Percentiles rank a stretch among this genome's conserved stretches.
Conservation (phyloP, 805 yeast genomes). For the Candida awuae region DNA sequence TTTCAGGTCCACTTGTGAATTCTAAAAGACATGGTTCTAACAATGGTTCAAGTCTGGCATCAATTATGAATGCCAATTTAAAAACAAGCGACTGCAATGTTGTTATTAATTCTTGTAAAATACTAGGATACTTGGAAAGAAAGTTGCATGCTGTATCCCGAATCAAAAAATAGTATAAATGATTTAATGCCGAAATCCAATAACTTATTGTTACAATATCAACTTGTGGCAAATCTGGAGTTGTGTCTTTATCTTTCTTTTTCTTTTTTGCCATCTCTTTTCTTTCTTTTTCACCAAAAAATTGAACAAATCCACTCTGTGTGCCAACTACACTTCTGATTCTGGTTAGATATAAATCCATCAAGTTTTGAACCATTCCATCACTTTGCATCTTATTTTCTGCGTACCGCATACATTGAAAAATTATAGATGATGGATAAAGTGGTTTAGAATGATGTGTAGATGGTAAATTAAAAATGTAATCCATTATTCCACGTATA, state of each 20-base stretch:
- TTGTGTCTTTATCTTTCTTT: slow-evolving; percentile 11
- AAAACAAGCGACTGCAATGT: slow-evolving; percentile 53
- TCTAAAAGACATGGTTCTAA: slow-evolving; percentile 64
- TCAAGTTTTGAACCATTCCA: slow-evolving; percentile 48
- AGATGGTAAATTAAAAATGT: slow-evolving; percentile 38
- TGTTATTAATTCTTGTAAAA: slow-evolving; percentile 51
- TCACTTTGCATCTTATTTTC: slow-evolving; percentile 47
- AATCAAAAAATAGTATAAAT: slow-evolving; percentile 66
- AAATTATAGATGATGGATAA: slow-evolving; percentile 62
- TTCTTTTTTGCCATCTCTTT: slow-evolving; percentile 12
- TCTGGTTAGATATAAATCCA: slow-evolving; percentile 53
- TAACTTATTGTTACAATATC: slow-evolving; percentile 71
- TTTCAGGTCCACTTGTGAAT: slow-evolving; percentile 76
- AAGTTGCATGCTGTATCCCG: slow-evolving; percentile 51
- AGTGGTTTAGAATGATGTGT: slow-evolving; percentile 41
- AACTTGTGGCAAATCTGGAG: slow-evolving; percentile 21
- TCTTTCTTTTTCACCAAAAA: slow-evolving; percentile 19
- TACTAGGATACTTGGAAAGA: slow-evolving; percentile 45
- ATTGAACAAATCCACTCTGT: slow-evolving; percentile 46
- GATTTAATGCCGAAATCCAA: slow-evolving; percentile 79
- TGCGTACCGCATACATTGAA: slow-evolving; percentile 64
- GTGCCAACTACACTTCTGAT: slow-evolving; percentile 54
- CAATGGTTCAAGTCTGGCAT: slow-evolving; percentile 47
- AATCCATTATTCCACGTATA: slow-evolving; percentile 42
- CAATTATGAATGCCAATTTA: slow-evolving; percentile 59